Evolutionary conservation across 192 early-diverging fungal species (phyloP).

Genomic region (Geranomyces variabilis): DNA sequence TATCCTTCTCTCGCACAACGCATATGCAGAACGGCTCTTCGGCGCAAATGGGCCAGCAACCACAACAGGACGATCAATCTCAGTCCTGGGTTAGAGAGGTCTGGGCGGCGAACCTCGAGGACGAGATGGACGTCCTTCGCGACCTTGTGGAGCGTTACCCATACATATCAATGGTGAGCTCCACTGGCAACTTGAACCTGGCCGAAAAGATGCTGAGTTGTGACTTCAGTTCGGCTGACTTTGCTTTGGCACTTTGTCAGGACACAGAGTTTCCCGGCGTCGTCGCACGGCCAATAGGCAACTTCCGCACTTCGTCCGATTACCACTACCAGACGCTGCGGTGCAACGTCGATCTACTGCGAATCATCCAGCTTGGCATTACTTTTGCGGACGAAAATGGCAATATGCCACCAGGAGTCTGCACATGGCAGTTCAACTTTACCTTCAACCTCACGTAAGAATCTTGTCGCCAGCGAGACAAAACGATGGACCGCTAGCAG

Average conservation of each 20-base stretch:
- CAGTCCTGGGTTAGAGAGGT: conserved; percentile 48
- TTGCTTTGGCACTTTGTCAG: conserved; percentile 41
- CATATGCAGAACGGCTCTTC: neutral
- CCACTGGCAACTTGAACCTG: neutral
- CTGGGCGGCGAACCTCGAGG: conserved; percentile 93
- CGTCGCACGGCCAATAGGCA: conserved; percentile 97
- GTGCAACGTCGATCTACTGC: conserved; percentile 97
- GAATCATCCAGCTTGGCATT: conserved; percentile 93
- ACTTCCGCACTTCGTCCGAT: conserved; percentile 91
- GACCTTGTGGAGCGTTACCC: conserved; percentile 88
- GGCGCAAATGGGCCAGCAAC: conserved; percentile 1
- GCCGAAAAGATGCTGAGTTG: neutral
- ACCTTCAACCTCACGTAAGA: conserved; percentile 85
- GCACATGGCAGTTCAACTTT: conserved; percentile 99
- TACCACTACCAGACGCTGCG: conserved; percentile 98
- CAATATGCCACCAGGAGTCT: conserved; percentile 78
- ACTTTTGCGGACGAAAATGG: conserved; percentile 83
- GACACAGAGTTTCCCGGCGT: conserved; percentile 99
- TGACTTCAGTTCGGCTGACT: neutral
- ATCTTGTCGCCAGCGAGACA: neutral
- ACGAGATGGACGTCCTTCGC: conserved; percentile 86
- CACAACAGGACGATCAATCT: conserved; percentile 7
- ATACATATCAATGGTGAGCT: conserved; percentile 92
- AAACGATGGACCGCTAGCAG: conserved; percentile 9
- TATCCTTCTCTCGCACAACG: no score